These are phyloP conservation scores for Colletotrichum liriopes DNA, from an alignment of 2,329 filamentous ascomycete species.

Conservation along the genomic window DNA sequence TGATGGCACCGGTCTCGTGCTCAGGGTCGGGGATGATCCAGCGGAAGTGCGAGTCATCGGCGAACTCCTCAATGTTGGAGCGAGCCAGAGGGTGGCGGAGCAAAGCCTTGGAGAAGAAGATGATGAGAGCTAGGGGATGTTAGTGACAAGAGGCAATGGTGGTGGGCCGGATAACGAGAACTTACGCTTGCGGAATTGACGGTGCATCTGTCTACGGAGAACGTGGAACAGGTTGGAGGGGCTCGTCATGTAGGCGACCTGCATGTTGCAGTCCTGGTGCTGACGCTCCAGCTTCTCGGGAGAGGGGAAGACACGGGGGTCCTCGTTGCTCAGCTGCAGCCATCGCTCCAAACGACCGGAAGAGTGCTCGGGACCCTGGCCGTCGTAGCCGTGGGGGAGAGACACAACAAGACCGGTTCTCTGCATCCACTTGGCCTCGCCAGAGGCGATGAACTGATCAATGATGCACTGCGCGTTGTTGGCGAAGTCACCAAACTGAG, in stretches of 20 bases:
- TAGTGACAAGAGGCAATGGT: conserved; percentile 43
- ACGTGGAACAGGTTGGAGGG: conserved; percentile 97
- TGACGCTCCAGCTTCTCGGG: conserved; percentile 93
- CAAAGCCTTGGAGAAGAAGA: conserved; percentile 99
- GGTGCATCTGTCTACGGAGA: conserved; percentile 96
- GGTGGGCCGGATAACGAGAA: conserved; percentile 45
- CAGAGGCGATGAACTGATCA: conserved; percentile 98
- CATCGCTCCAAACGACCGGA: conserved; percentile 98
- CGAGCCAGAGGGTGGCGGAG: conserved; percentile 94
- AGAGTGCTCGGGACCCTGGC: conserved; percentile 98
- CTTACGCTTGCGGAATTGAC: conserved; percentile 99
- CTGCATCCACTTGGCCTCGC: conserved; percentile 99
- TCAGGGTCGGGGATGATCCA: conserved; percentile 96
- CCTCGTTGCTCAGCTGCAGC: conserved; percentile 97
- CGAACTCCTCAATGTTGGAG: conserved; percentile 92
- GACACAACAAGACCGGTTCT: conserved; percentile 97
- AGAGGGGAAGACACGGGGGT: conserved; percentile 92
- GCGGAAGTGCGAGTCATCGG: conserved; percentile 91
- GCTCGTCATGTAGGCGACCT: conserved; percentile 97
- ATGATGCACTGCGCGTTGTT: conserved; percentile 99
- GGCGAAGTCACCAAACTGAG: conserved; percentile 99
- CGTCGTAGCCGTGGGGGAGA: conserved; percentile 97
- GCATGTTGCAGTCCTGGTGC: conserved; percentile 99
- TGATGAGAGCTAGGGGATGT: conserved; percentile 79
- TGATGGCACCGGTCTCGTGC: conserved; percentile 83